Evolutionary conservation across 257 asterid genomes (phyloP), one percentile per base, ranked within the genome.

Genomic region (Gentiana macrophylla): DNA sequence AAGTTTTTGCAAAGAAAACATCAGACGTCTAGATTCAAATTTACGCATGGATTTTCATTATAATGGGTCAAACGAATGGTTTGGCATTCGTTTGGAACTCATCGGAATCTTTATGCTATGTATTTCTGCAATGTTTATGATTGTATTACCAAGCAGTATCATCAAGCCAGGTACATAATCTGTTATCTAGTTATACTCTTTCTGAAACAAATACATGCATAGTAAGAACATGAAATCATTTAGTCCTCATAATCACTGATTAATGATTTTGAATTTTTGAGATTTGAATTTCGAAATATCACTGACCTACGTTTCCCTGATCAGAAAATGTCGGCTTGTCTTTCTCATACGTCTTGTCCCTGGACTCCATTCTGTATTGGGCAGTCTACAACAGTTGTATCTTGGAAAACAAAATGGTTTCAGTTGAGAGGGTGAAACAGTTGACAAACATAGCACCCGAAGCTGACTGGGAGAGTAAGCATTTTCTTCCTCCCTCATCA

Each of bases 361-460:
- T 91, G 41, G 87, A 91, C n/a, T 4, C 74, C 8, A 80, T 78
- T 63, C 75, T 91, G 54, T 91, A 73, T 74, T 84, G 60, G 71
- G 82, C 86, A 37, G 64, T 84, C 56, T 83, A 77, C 74, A 60
- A 73, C 52, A 87, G 98, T 57, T 91, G 98, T 82, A 71, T 81
- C 41, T 50, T 87, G 74, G 98, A 91, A 65, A 91, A 91, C 62
- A 87, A 76, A 72, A 87, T 91, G 98, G 97, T 91, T 54, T 87
- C 95, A 1, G 97, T 91, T 5, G 98, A 91, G 83, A 87, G 98
- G 77, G 78, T 91, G 49, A 91, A 87, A 59, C 98, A 91, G 66
- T 91, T 87, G 79, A 57, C 86, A 0, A 77, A 70, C 41, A 76
- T 91, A 68, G 88, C 82, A 55, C 78, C 97, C 6, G 98, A 91